These are phyloP conservation scores for Starmerella etchellsii DNA, from an alignment of 805 yeast species.

Conservation along the genomic window DNA sequence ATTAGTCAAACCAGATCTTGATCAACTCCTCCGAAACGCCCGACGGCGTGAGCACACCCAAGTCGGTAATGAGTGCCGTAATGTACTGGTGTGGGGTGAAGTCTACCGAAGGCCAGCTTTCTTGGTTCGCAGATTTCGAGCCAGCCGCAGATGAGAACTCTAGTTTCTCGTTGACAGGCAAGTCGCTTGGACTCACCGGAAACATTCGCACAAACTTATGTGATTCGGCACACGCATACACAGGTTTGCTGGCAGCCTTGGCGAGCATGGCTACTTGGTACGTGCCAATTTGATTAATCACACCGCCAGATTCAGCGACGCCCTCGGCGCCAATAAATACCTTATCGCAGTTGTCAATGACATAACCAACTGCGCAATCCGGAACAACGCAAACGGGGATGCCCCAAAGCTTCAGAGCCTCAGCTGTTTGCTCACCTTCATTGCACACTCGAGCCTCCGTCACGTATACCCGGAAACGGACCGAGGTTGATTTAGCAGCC, in stretches of 20 bases:
- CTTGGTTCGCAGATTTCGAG: slow-evolving; percentile 21
- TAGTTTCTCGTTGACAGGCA: slow-evolving; percentile 49
- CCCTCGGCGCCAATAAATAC: slow-evolving; percentile 98
- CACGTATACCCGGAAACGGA: slow-evolving; percentile 78
- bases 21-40: slow-evolving; percentile 98
- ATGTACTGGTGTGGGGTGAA: slow-evolving; percentile 93
- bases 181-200: slow-evolving; percentile 85
- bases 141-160: slow-evolving; percentile 28
- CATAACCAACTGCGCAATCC: slow-evolving; percentile 88
- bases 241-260: slow-evolving; percentile 77
- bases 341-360: slow-evolving; percentile 82
- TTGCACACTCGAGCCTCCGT: slow-evolving; percentile 86
- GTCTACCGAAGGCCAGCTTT: slow-evolving; percentile 53
- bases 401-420: slow-evolving; percentile 49
- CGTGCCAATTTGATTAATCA: slow-evolving; percentile 82
- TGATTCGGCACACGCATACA: slow-evolving; percentile 86
- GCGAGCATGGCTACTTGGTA: slow-evolving; percentile 92
- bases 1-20: slow-evolving; percentile 90
- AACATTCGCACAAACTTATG: slow-evolving; percentile 94
- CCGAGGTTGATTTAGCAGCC: slow-evolving; percentile 56
- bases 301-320: slow-evolving; percentile 97
- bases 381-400: slow-evolving; percentile 82
- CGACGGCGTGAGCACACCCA: slow-evolving; percentile 93
- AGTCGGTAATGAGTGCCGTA: slow-evolving; percentile 89
- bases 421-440: slow-evolving; percentile 62